Evolutionary conservation across 2,329 filamentous ascomycete genomes (phyloP), one percentile per base, ranked within the genome.

Genomic region (Fusarium albidum): DNA sequence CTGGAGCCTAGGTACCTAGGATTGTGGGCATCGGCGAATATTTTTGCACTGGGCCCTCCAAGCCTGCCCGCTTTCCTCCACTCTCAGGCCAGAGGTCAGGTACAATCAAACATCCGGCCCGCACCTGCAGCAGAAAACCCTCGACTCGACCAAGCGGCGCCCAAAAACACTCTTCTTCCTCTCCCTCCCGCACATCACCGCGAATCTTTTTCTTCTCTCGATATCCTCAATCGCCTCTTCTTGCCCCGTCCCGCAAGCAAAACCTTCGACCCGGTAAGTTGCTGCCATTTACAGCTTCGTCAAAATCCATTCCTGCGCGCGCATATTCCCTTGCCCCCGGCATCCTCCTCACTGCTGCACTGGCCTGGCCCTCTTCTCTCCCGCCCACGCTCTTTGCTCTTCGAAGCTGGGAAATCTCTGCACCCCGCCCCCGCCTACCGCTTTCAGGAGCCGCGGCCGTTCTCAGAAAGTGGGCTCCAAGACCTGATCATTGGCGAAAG

Each of bases 391-490:
- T 52, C 28, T 31, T 39, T 21, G 49, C 38, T 52, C n/a, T n/a
- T n/a, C n/a, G n/a, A n/a, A n/a, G 33, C 41, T 62, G 47, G 58
- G 59, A 65, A 68, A 68, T 68, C 65, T 68, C 65, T 68, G 65
- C 65, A 68, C 65, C 65, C 65, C 65, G 65, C 65, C 65, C 65
- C 65, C 65, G 65, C 65, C 65, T 64, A 61, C 65, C 57, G 50
- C 49, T 64, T 65, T 53, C 57, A 63, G 63, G 51, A 52, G 48
- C 46, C 43, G 42, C 31, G 29, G 49, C n/a, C 56, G 49, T 49
- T 49, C 44, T 34, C 35, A 40, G 37, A 21, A 38, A 52, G 53
- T 61, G 64, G 61, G 54, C 49, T 52, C n/a, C 39, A 29, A 53
- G 52, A 47, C 43, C 51, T 33, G 29, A 52, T 48, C 38, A 44